These are phyloP conservation scores for Calocybe cyanea DNA, from an alignment of 768 basidiomycete species.

Conservation along the genomic window DNA sequence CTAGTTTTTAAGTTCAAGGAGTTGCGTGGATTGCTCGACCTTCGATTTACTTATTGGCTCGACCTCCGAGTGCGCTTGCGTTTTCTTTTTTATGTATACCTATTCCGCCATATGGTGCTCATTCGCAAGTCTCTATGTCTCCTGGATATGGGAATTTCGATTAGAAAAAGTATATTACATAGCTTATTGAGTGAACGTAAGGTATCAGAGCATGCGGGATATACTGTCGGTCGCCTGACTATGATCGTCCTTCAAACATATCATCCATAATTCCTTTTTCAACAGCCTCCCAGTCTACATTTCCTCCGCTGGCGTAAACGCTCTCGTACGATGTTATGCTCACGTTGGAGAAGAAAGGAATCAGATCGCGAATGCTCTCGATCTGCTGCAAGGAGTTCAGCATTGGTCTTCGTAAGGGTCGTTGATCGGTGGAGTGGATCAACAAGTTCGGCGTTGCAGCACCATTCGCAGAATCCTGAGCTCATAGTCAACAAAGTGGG, in stretches of 20 bases:
- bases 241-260: conserved; percentile 80
- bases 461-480: conserved; percentile 25
- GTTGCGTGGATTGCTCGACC: background rate
- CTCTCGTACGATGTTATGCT: conserved; percentile 90
- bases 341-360: conserved; percentile 87
- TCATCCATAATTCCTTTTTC: conserved; percentile 80
- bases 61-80: too few species aligned
- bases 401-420: conserved; percentile 68
- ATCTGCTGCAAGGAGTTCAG: conserved; percentile 68
- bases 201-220: conserved; percentile 15
- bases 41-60: background rate
- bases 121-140: too few species aligned
- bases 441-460: conserved; percentile 23
- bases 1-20: conserved; percentile 29
- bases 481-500: background rate
- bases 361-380: conserved; percentile 78
- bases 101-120: too few species aligned
- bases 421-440: conserved; percentile 31
- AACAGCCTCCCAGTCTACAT: conserved; percentile 87
- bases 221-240: conserved; percentile 7
- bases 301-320: conserved; percentile 77
- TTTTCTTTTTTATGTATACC: too few species aligned
- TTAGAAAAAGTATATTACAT: too few species aligned
- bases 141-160: too few species aligned
- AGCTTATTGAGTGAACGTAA: background rate